These are phyloP conservation scores for Aegilops tauschii DNA, from an alignment of 176 grass and related monocot species.

Conservation along the genomic window DNA sequence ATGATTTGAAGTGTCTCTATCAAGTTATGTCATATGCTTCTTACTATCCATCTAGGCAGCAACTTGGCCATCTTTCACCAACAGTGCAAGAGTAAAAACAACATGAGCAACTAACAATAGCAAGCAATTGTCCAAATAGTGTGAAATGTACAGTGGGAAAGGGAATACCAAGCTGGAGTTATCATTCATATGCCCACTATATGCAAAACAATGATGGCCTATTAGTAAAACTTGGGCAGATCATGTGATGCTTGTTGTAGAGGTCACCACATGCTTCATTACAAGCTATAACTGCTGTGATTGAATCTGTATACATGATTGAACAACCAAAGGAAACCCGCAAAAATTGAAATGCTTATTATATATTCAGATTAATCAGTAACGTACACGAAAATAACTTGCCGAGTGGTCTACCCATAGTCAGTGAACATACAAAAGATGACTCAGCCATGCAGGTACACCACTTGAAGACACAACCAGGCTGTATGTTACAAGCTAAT, in stretches of 20 bases:
- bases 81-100: background rate
- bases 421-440: background rate
- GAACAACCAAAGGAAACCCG: background rate
- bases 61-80: background rate
- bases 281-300: background rate
- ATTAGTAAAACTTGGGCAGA: background rate
- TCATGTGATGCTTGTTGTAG: background rate
- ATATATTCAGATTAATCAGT: slow-evolving; percentile 21
- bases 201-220: slow-evolving; percentile 23
- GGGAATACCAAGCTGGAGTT: slow-evolving; percentile 15
- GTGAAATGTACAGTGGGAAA: background rate
- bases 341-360: background rate
- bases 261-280: slow-evolving; percentile 15
- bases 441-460: slow-evolving; percentile 5
- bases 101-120: background rate
- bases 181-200: slow-evolving; percentile 33
- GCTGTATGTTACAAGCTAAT: slow-evolving; percentile 23
- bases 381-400: background rate
- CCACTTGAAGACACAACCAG: background rate
- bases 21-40: background rate
- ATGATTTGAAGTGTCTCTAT: background rate
- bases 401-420: background rate
- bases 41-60: background rate
- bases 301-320: slow-evolving; percentile 21
- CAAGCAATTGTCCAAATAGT: background rate